Base-by-base conservation (phyloP, 2,329 filamentous ascomycete genomes). In the Ceratocystis lukuohia region DNA sequence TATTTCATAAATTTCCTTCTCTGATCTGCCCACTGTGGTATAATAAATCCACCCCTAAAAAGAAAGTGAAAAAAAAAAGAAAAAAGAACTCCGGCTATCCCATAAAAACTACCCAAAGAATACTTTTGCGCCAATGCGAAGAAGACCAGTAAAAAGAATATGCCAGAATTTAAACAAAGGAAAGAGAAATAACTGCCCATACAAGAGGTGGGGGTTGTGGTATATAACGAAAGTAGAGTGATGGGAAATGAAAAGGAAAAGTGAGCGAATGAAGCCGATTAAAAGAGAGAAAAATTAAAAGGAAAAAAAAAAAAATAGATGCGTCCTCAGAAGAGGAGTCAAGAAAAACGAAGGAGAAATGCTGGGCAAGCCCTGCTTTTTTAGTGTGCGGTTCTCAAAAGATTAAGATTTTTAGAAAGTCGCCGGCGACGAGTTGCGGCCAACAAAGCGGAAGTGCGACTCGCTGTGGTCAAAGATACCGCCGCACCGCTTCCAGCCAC, bases 401-500 rank as follows among this genome's bases (percentile, higher is more conserved):
- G 4, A 33, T 2, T 0, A 10, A 64, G 20, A 5, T 50, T 17
- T 28, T 68, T 67, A 66, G n/a, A 65, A 68, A 25, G 64, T 48
- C 50, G 53, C 56, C 41, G 65, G 65, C 22, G 65, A 70, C 61
- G 70, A 66, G 53, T 67, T 65, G 46, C 69, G 67, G 56, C 70
- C 69, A 25, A 69, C 65, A 10, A 67, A 66, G 20, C 68, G 64
- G 25, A 67, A 25, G 56, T 59, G 15, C 10, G 57, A 46, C 46
- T 64, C 50, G 41, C 30, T 56, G 41, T 69, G 65, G 62, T 69
- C 64, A 56, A 71, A 71, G 65, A 71, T 69, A 41, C 71, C 70
- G 46, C 70, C 71, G 15, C 70, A 67, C 57, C 71, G 66, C 69
- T 71, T 71, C 71, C 71, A 71, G 15, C 70, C 70, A n/a, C 70